These are phyloP conservation scores for Sclerotinia minor DNA, from an alignment of 2,329 filamentous ascomycete species.

Conservation along the genomic window DNA sequence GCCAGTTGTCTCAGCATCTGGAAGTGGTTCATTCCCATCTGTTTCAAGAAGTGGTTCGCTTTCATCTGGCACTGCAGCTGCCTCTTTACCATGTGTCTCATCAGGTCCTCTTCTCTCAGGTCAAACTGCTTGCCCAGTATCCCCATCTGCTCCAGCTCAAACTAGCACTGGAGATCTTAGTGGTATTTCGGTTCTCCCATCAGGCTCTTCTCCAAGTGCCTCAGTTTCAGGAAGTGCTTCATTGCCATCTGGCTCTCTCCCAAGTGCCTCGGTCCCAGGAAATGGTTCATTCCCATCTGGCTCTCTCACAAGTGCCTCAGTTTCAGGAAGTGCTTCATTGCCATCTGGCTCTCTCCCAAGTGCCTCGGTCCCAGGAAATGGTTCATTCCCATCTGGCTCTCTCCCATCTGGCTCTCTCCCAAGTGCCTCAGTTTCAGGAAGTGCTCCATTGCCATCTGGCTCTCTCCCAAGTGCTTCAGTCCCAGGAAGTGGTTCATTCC, in stretches of 20 bases:
- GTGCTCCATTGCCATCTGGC: not conserved
- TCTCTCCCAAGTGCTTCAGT: not conserved
- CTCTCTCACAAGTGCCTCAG: too few relatives aligned
- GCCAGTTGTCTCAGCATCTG: too few relatives aligned
- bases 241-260: not conserved
- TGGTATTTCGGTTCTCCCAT: not conserved
- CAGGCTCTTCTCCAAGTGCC: not conserved
- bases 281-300: not conserved
- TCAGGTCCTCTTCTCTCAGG: not conserved
- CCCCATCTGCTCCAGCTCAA: not conserved
- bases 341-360: not conserved
- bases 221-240: not conserved
- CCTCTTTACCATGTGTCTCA: not conserved
- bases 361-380: too few relatives aligned
- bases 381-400: not conserved
- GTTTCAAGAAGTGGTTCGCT: not conserved
- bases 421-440: not conserved
- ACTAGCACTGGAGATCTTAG: not conserved
- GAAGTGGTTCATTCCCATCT: not conserved
- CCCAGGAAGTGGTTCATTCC: not conserved
- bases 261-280: not conserved
- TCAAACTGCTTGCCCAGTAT: slow-evolving; percentile 11
- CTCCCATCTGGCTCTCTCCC: not conserved
- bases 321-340: too few relatives aligned
- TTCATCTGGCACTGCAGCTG: not conserved